Evolutionary conservation across 2,329 filamentous ascomycete genomes (phyloP).

Genomic region (Pestalotiopsis sp.): DNA sequence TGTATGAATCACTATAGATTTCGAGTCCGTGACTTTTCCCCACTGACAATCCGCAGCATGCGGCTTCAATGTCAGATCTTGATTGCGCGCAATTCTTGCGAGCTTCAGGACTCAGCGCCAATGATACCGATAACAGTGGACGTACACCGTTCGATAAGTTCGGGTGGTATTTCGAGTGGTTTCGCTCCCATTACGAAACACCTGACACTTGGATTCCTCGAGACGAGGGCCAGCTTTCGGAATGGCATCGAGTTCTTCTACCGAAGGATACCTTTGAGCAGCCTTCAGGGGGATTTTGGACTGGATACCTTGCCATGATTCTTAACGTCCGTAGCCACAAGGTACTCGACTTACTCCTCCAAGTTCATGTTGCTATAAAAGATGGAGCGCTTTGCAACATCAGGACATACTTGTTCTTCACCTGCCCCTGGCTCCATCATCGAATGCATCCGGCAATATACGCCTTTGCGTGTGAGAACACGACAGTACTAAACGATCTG

Average conservation of each 20-base stretch:
- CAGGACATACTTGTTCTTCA: neutral
- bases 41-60: neutral
- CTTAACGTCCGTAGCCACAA: neutral
- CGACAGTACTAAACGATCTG: neutral
- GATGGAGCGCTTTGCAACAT: neutral
- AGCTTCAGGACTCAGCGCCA: neutral
- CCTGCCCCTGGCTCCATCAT: neutral
- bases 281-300: fast-evolving
- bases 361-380: neutral
- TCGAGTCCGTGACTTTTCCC: neutral
- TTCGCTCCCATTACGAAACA: neutral
- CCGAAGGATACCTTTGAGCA: neutral
- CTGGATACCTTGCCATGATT: neutral
- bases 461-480: neutral
- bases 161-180: neutral
- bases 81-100: too few species aligned
- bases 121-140: neutral
- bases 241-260: neutral
- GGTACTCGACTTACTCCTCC: neutral
- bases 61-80: neutral
- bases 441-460: neutral
- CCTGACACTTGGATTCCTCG: neutral
- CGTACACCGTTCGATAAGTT: neutral
- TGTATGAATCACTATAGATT: neutral
- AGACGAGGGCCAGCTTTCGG: neutral